Conservation (phyloP, 805 yeast genomes). For the Wickerhamiella azyma region DNA sequence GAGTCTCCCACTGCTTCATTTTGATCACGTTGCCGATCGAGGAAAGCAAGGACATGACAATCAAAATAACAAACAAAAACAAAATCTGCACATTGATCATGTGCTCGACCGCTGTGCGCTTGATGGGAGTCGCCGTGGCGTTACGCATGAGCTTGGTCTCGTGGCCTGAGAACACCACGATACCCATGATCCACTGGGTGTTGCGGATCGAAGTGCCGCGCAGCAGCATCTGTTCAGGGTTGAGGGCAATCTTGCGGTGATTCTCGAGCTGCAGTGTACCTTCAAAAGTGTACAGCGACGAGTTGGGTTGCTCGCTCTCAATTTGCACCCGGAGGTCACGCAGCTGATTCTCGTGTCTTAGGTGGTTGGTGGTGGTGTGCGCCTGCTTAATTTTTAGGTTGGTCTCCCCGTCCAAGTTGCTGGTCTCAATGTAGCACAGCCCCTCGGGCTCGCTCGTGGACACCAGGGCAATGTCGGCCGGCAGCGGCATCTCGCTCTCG, state of each 20-base stretch:
- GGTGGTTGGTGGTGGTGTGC: constrained; percentile 55
- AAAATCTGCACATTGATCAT: constrained; percentile 85
- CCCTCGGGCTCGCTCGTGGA: constrained; percentile 98
- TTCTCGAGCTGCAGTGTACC: constrained; percentile 51
- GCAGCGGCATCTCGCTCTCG: constrained; percentile 76
- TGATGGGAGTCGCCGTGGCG: constrained; percentile 97
- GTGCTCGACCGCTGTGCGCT: constrained; percentile 91
- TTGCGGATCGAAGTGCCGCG: constrained; percentile 94
- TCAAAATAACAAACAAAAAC: constrained; percentile 69
- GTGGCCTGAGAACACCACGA: constrained; percentile 92
- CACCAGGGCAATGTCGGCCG: constrained; percentile 77
- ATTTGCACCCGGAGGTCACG: constrained; percentile 43
- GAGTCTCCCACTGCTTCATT: constrained; percentile 37
- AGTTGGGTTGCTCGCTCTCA: constrained; percentile 83
- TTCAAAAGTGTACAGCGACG: constrained; percentile 86
- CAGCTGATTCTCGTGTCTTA: constrained; percentile 53
- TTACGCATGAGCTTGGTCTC: constrained; percentile 97
- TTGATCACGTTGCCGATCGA: constrained; percentile 78
- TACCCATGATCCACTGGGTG: constrained; percentile 89
- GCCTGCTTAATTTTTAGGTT: constrained; percentile 91
- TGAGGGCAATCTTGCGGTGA: constrained; percentile 40
- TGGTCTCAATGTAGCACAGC: constrained; percentile 91
- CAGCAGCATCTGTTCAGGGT: constrained; percentile 81
- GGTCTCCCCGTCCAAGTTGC: constrained; percentile 95
- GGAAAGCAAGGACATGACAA: constrained; percentile 63